Percentiles rank a stretch among this genome's conserved stretches.
Evolutionary conservation across 371 early-diverging fungal genomes (phyloP).

Genomic region (Rhizopus sp.): DNA sequence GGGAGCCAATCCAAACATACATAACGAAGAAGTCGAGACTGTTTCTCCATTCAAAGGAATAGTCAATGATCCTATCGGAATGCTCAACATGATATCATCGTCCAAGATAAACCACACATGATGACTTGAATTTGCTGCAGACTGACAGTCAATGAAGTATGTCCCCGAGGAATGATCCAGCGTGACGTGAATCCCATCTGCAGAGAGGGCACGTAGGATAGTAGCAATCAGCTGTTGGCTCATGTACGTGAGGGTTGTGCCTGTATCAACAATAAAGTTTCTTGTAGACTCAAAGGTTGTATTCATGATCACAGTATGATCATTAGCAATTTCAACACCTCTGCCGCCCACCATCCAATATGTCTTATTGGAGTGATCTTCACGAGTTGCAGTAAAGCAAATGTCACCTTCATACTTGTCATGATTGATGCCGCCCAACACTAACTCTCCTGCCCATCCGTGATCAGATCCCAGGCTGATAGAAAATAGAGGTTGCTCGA

Average conservation of each 20-base stretch:
- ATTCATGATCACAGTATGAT: not conserved
- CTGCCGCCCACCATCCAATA: constrained; percentile 19
- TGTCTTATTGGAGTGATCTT: not conserved
- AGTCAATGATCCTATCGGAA: constrained; percentile 28
- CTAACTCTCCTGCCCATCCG: constrained; percentile 44
- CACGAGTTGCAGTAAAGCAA: constrained; percentile 33
- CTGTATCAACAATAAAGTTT: constrained; percentile 29
- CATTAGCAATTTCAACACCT: not conserved
- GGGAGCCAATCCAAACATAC: constrained; percentile 52
- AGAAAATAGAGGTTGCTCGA: constrained; percentile 28
- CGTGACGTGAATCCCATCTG: constrained; percentile 23
- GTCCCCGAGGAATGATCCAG: constrained; percentile 37
- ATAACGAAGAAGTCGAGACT: constrained; percentile 5
- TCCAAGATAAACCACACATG: constrained; percentile 6
- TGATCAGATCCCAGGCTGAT: constrained; percentile 11
- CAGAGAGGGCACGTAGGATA: constrained; percentile 21
- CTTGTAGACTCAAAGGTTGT: constrained; percentile 13
- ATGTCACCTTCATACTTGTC: constrained; percentile 52
- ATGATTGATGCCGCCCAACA: constrained; percentile 56
- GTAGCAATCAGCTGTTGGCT: constrained; percentile 1
- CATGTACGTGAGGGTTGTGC: constrained; percentile 20
- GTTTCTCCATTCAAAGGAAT: constrained; percentile 27
- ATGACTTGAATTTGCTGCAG: constrained; percentile 1
- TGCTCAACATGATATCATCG: constrained; percentile 2
- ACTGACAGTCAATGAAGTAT: constrained; percentile 32